A percentile compares a stretch with the other conserved stretches of the same genome.
phyloP scores from a whole-genome alignment of 2,329 filamentous ascomycete genomes.

The Monilinia vaccinii-corymbosi region DNA sequence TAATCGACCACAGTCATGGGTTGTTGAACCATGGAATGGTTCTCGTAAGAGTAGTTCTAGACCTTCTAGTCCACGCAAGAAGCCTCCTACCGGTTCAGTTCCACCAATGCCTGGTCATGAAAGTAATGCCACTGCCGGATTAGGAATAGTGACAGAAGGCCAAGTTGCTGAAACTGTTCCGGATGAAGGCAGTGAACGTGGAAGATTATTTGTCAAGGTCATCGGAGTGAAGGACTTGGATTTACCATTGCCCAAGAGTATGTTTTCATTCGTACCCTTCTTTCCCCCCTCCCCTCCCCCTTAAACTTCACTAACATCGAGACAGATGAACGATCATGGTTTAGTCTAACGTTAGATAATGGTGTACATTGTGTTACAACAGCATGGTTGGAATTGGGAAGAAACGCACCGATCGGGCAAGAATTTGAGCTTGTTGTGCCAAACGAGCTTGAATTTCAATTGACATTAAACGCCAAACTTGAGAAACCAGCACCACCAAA shows the following conservation, averaged over 20 bases:
- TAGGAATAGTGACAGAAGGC: conserved; percentile 57
- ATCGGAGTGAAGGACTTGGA: conserved; percentile 95
- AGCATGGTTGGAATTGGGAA: conserved; percentile 84
- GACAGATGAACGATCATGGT: conserved; percentile 79
- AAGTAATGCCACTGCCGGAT: conserved; percentile 54
- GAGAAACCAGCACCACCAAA: conserved; percentile 61
- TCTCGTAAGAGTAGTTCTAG: conserved; percentile 60
- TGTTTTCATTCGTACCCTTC: neutral
- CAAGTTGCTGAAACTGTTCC: conserved; percentile 38
- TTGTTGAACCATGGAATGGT: conserved; percentile 93
- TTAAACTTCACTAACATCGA: conserved; percentile 21
- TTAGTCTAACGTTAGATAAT: conserved; percentile 95
- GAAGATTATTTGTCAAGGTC: conserved; percentile 95
- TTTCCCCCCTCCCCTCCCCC: no score
- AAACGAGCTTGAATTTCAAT: conserved; percentile 96
- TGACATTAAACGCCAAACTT: conserved; percentile 92
- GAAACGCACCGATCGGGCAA: conserved; percentile 89
- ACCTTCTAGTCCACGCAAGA: conserved; percentile 34
- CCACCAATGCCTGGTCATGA: conserved; percentile 83
- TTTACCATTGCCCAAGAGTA: conserved; percentile 81
- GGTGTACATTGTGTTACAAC: conserved; percentile 97
- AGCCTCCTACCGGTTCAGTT: conserved; percentile 43
- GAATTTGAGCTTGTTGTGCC: conserved; percentile 97
- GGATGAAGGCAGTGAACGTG: conserved; percentile 75
- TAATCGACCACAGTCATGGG: conserved; percentile 80